Percentiles rank a stretch among this genome's conserved stretches.
Evolutionary conservation across 257 asterid genomes (phyloP).

Genomic region (Verbena officinalis): DNA sequence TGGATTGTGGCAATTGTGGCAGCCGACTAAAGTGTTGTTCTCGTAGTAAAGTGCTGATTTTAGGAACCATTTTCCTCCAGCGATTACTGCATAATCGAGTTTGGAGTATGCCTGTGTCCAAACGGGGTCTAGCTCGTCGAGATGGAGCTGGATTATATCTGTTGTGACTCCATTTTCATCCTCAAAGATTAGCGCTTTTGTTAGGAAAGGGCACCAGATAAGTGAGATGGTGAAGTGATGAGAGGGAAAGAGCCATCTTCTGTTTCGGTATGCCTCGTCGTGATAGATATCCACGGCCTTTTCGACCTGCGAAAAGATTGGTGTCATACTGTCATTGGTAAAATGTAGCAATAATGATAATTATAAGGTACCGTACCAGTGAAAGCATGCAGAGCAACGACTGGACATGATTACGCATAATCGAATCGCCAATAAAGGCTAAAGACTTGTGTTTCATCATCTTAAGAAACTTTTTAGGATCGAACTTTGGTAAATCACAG

Average conservation of each 20-base stretch:
- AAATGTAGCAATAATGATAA: too few relatives aligned
- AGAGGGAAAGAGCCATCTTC: conserved; percentile 70
- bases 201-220: conserved; percentile 75
- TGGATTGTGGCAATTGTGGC: conserved; percentile 61
- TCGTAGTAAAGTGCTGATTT: conserved; percentile 63
- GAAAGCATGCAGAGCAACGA: conserved; percentile 84
- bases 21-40: conserved; percentile 57
- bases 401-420: conserved; percentile 81
- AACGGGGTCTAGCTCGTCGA: conserved; percentile 55
- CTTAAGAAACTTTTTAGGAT: conserved; percentile 52
- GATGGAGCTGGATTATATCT: conserved; percentile 55
- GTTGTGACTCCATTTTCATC: conserved; percentile 72
- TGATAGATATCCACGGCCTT: conserved; percentile 68
- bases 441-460: conserved; percentile 58
- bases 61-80: conserved; percentile 85
- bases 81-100: conserved; percentile 54
- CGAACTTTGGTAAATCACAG: conserved; percentile 59
- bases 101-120: conserved; percentile 60
- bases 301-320: conserved; percentile 62
- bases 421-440: conserved; percentile 84
- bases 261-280: conserved; percentile 59
- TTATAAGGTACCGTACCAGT: conserved; percentile 43
- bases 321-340: too few relatives aligned
- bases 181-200: conserved; percentile 59
- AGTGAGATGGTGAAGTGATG: conserved; percentile 61